phyloP scores from a whole-genome alignment of 495 filamentous ascomycete genomes.

The Tuber calosporum region DNA sequence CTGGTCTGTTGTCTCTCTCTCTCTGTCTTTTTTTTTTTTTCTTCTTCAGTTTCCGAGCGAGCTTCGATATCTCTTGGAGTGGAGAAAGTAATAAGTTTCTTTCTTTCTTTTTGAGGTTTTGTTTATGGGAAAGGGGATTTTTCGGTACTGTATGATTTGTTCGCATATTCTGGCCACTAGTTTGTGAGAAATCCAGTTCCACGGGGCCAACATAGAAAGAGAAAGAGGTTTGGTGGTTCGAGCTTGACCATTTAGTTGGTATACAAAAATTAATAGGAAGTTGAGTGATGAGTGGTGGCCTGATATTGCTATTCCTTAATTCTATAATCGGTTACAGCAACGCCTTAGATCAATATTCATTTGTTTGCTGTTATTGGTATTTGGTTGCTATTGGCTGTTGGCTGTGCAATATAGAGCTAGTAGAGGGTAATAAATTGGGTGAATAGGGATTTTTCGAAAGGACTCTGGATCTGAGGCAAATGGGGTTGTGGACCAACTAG shows the following conservation, averaged over 20 bases:
- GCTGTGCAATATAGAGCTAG: background rate
- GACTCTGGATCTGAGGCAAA: too few relatives aligned
- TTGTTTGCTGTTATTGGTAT: background rate
- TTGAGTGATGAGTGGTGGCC: background rate
- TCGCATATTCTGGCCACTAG: background rate
- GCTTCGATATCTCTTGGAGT: background rate
- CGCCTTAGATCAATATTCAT: background rate
- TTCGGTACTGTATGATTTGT: background rate
- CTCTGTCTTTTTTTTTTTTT: constrained; percentile 7
- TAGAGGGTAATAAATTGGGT: background rate
- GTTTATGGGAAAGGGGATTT: background rate
- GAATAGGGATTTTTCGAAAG: too few relatives aligned
- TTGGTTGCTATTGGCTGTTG: background rate
- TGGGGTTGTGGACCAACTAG: too few relatives aligned
- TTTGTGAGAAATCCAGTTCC: background rate
- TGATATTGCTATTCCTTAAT: constrained; percentile 8
- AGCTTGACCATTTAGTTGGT: background rate
- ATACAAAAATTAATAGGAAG: background rate
- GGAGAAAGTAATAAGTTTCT: background rate
- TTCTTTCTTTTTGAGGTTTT: background rate
- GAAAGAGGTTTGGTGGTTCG: background rate
- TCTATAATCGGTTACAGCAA: background rate
- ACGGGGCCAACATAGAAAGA: background rate
- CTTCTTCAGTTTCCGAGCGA: background rate
- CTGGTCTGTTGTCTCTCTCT: constrained; percentile 28